These are phyloP conservation scores for Hyaloscypha hepaticicola DNA, from an alignment of 495 filamentous ascomycete genomes.

Conservation along the genomic window DNA sequence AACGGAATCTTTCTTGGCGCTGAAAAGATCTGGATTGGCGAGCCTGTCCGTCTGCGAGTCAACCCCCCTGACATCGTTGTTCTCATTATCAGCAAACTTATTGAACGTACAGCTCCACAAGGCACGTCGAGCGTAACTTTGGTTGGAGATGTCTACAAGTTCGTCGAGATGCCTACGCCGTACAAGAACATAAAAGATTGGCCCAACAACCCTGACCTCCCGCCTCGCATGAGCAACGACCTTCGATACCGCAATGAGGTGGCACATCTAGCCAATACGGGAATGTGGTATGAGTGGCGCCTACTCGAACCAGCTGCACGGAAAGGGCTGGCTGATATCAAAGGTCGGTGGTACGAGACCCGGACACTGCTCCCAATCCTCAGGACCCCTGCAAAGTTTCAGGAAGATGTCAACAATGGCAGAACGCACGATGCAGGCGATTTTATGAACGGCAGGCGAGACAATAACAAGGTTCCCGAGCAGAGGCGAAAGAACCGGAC, in stretches of 20 bases:
- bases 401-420: conserved; percentile 37
- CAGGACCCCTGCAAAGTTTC: conserved; percentile 38
- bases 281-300: conserved; percentile 45
- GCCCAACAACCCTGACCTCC: conserved; percentile 36
- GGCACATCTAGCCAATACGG: conserved; percentile 38
- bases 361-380: conserved; percentile 51
- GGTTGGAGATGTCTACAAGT: conserved; percentile 49
- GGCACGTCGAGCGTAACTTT: conserved; percentile 18
- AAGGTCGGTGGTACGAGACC: conserved; percentile 64
- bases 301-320: conserved; percentile 35
- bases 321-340: conserved; percentile 50
- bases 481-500: conserved; percentile 36
- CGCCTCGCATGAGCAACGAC: conserved; percentile 37
- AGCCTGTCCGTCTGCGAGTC: conserved; percentile 47
- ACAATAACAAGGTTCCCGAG: conserved; percentile 30
- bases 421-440: conserved; percentile 43
- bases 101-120: conserved; percentile 27
- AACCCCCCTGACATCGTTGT: conserved; percentile 36
- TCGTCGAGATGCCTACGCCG: conserved; percentile 34
- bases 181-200: conserved; percentile 20
- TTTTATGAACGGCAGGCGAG: conserved; percentile 48
- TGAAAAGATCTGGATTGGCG: conserved; percentile 62
- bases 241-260: conserved; percentile 43
- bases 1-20: conserved; percentile 62
- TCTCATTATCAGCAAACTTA: conserved; percentile 47